These are phyloP conservation scores for Tilletia setariae DNA, from an alignment of 1,284 basidiomycete genomes.

Conservation along the genomic window DNA sequence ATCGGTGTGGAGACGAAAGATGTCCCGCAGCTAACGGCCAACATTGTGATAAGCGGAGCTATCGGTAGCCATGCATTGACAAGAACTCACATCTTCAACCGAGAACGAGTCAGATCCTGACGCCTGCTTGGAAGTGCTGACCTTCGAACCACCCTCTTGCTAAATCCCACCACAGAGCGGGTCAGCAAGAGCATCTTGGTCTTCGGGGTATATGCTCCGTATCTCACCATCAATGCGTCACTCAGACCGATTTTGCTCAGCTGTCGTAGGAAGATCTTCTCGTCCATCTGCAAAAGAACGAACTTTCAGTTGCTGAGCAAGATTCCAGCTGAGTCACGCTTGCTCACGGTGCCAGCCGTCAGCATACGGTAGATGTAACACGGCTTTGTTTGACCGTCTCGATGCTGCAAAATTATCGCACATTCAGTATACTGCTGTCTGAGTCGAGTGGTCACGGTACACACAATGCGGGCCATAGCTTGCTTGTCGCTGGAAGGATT, in stretches of 20 bases:
- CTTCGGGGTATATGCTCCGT: neutral
- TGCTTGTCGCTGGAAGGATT: slow-evolving; percentile 82
- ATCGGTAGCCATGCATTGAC: too few relatives aligned
- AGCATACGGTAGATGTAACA: slow-evolving; percentile 86
- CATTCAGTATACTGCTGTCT: slow-evolving; percentile 10
- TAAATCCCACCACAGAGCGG: neutral
- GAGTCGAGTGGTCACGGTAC: neutral
- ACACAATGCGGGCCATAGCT: slow-evolving; percentile 87
- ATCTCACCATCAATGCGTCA: slow-evolving; percentile 58
- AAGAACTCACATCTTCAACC: slow-evolving; percentile 68
- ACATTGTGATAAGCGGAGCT: too few relatives aligned
- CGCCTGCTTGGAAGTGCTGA: slow-evolving; percentile 57
- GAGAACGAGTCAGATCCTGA: slow-evolving; percentile 75
- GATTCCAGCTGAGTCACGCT: neutral
- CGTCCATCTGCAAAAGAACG: slow-evolving; percentile 29
- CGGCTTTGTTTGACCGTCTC: slow-evolving; percentile 84
- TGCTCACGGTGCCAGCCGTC: slow-evolving; percentile 47
- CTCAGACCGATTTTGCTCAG: slow-evolving; percentile 87
- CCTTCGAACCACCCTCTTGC: slow-evolving; percentile 14
- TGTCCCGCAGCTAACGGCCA: slow-evolving; percentile 61
- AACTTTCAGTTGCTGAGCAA: neutral
- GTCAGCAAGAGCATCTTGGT: slow-evolving; percentile 21
- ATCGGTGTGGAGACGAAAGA: slow-evolving; percentile 78
- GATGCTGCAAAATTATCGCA: slow-evolving; percentile 20
- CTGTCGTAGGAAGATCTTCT: slow-evolving; percentile 67